These are phyloP conservation scores for Saturnispora sekii DNA, from an alignment of 805 yeast species.

Conservation along the genomic window DNA sequence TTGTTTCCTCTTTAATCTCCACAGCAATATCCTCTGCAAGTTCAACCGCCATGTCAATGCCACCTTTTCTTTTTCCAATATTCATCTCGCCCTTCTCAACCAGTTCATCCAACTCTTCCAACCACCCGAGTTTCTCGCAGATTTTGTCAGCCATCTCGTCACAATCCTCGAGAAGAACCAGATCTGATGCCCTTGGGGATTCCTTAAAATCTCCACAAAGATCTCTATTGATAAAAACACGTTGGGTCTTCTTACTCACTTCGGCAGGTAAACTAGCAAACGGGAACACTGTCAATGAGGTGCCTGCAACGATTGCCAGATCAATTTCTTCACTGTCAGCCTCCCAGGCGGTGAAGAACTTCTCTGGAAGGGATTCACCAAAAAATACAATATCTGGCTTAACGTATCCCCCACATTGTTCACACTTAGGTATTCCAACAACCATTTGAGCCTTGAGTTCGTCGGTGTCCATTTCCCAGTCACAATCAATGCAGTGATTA, in stretches of 20 bases:
- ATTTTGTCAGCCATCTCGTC: constrained; percentile 53
- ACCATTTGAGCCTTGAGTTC: constrained; percentile 31
- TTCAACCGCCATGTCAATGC: neutral
- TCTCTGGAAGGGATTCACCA: constrained; percentile 75
- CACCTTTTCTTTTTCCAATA: constrained; percentile 7
- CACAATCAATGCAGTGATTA: constrained; percentile 77
- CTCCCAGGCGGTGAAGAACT: constrained; percentile 65
- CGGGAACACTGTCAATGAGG: constrained; percentile 83
- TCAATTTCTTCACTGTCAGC: constrained; percentile 42
- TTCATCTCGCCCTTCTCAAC: constrained; percentile 21
- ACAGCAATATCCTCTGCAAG: constrained; percentile 10
- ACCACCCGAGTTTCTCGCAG: constrained; percentile 57
- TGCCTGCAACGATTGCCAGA: constrained; percentile 83
- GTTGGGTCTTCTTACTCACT: constrained; percentile 34
- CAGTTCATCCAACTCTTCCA: constrained; percentile 38
- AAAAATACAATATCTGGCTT: constrained; percentile 94
- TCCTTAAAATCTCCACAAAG: constrained; percentile 61
- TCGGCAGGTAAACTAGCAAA: constrained; percentile 78
- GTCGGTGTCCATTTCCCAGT: constrained; percentile 39
- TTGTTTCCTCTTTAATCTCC: constrained; percentile 3
- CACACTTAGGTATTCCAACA: constrained; percentile 44
- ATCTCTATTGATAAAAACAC: constrained; percentile 70
- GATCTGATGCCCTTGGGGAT: constrained; percentile 49
- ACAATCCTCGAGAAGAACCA: constrained; percentile 50
- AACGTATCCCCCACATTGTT: constrained; percentile 60